Base-by-base conservation (phyloP, 345 rosid species). In the Eucalyptus albens region DNA sequence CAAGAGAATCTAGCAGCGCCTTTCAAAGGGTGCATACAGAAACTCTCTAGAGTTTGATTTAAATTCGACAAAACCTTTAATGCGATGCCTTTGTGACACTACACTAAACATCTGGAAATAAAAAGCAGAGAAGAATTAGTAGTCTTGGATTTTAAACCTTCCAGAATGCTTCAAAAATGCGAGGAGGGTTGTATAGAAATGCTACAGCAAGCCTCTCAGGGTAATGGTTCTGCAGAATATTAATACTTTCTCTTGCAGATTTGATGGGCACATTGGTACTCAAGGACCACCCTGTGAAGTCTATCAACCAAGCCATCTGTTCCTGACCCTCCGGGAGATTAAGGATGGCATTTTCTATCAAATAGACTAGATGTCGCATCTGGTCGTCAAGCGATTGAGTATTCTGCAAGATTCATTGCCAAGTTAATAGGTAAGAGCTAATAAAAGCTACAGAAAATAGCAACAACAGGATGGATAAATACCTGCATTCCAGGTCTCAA, bases 81-180 rank as follows among this genome's bases (percentile, higher is more conserved):
- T 10, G 82, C 2, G 27, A 37, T 72, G 45, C 82, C 42, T 72
- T 72, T 33, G 4, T 37, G 82, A 72, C 82, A 10, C 45, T 19
- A 37, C 26, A 19, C 82, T 37, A 37, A 77, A 19, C 83, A 77
- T 77, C 83, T 77, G 47, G 83, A 77, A 77, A 77, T 37, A 21
- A 77, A 33, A 77, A 21, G 83, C 47, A 37, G 24, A 21, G 83
- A 87, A 53, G 11, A 45, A 33, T 29, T 40, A 47, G 83, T 77
- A 40, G 82, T 69, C 44, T 69, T 69, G 44, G 82, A 69, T 69
- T 37, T 77, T 40, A 87, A 80, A 97, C 99, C 99, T 97, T 98
- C 99, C 99, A 98, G 91, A 98, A 98, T 87, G 99, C 97, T 90
- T 97, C 99, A 88, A 98, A 98, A 90, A 98, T 93, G 72, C 98